Conservation (phyloP, 345 rosid species). For the Anastatica hierochuntica region DNA sequence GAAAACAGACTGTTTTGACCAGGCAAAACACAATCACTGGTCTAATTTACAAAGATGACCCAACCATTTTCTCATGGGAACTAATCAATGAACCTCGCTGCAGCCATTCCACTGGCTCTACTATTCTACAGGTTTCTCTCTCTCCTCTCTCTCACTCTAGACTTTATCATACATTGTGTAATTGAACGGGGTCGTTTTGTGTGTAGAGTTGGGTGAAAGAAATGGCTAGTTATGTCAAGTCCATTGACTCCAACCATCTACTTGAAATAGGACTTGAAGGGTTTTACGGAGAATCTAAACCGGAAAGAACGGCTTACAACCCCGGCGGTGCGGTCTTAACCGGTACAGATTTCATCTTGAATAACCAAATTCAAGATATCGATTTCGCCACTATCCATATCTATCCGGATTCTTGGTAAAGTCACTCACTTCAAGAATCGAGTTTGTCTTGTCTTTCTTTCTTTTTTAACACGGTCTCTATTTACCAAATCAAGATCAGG, state of each 20-base stretch:
- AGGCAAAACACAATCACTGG: slow-evolving; percentile 64
- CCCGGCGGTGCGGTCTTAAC: slow-evolving; percentile 14
- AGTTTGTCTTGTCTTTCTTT: not conserved
- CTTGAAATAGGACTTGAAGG: slow-evolving; percentile 82
- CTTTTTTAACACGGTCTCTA: not conserved
- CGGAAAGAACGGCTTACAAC: slow-evolving; percentile 38
- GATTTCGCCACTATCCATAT: slow-evolving; percentile 72
- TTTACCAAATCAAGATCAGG: slow-evolving; percentile 35
- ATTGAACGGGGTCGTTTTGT: not conserved
- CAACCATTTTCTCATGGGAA: slow-evolving; percentile 84
- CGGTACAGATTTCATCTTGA: slow-evolving; percentile 65
- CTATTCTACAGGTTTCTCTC: slow-evolving; percentile 38
- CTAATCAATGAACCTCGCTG: slow-evolving; percentile 80
- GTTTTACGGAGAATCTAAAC: slow-evolving; percentile 52
- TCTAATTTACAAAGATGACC: slow-evolving; percentile 58
- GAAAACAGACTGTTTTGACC: slow-evolving; percentile 51
- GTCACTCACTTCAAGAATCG: not conserved
- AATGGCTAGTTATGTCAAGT: slow-evolving; percentile 59
- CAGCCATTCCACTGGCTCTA: slow-evolving; percentile 38
- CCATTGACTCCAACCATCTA: slow-evolving; percentile 50
- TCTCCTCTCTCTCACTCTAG: not conserved
- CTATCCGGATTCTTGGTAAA: slow-evolving; percentile 70
- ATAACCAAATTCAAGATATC: slow-evolving; percentile 42
- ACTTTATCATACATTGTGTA: not conserved
- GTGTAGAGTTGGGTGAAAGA: slow-evolving; percentile 48